Conservation (phyloP, 164 flowering plant genomes). For the Paratinospora sagittata region DNA sequence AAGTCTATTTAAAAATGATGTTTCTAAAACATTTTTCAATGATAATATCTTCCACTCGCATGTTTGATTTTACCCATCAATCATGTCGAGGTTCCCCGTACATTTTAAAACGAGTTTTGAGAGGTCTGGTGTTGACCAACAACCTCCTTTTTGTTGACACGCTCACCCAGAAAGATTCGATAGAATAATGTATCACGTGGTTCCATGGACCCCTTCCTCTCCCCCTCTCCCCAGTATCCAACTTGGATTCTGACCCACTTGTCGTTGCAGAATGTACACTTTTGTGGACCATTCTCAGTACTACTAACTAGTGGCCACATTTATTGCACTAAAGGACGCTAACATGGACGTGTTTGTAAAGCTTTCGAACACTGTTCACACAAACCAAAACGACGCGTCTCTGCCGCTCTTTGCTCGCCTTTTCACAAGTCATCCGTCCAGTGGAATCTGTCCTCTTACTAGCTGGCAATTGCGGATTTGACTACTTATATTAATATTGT, state of each 20-base stretch:
- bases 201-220: not conserved
- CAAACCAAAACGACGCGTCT: not conserved
- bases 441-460: not conserved
- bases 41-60: too few relatives aligned
- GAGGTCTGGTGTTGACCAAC: not conserved
- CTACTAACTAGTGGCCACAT: too few relatives aligned
- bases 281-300: too few relatives aligned
- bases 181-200: constrained; percentile 1
- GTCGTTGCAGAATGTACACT: not conserved
- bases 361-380: too few relatives aligned
- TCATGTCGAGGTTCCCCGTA: not conserved
- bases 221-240: not conserved
- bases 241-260: constrained; percentile 1
- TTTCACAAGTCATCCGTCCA: too few relatives aligned
- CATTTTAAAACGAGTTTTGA: not conserved
- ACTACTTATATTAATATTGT: not conserved
- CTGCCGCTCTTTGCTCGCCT: not conserved
- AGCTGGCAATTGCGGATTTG: not conserved
- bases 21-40: too few relatives aligned
- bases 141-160: not conserved
- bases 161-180: not conserved
- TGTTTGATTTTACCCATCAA: not conserved
- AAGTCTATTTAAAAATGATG: too few relatives aligned
- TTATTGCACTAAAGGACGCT: too few relatives aligned
- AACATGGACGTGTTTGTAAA: too few relatives aligned